Percentiles rank a stretch among this genome's conserved stretches.
Evolutionary conservation across 2,329 filamentous ascomycete genomes (phyloP).

Genomic region (Cercospora sp.): DNA sequence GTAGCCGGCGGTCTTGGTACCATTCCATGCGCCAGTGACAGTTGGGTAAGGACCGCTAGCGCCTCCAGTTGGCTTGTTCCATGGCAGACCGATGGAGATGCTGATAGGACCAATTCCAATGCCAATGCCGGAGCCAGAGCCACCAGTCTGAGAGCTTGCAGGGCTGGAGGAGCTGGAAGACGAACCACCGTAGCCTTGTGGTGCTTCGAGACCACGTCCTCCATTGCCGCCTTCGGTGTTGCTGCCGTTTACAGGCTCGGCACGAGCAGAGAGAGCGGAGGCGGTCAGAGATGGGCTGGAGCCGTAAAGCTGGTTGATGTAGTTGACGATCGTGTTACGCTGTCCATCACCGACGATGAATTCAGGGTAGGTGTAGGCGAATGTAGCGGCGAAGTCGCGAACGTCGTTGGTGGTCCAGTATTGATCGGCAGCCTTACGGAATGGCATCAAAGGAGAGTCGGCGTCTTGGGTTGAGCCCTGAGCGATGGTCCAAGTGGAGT

Average conservation of each 20-base stretch:
- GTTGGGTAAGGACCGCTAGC: constrained; percentile 8
- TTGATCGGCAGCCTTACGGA: constrained; percentile 58
- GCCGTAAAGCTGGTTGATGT: constrained; percentile 61
- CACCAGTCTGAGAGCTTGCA: neutral
- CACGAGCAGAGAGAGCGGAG: constrained; percentile 14
- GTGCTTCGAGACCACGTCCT: neutral
- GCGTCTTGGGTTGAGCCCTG: constrained; percentile 49
- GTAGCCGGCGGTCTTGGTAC: constrained; percentile 10
- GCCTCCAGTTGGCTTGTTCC: constrained; percentile 9
- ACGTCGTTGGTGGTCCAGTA: constrained; percentile 70
- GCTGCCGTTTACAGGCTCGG: constrained; percentile 8
- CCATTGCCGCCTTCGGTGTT: neutral
- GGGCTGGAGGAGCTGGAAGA: constrained; percentile 11
- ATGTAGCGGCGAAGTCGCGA: constrained; percentile 62
- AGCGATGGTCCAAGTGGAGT: constrained; percentile 63
- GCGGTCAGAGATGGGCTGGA: constrained; percentile 22
- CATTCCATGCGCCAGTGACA: constrained; percentile 17
- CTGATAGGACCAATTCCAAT: constrained; percentile 18
- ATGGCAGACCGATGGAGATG: constrained; percentile 19
- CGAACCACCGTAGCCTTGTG: neutral
- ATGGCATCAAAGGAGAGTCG: constrained; percentile 52
- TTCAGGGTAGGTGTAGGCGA: constrained; percentile 77
- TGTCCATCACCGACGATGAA: constrained; percentile 54
- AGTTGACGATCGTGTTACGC: constrained; percentile 46
- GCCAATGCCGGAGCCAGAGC: constrained; percentile 13